phyloP scores from a whole-genome alignment of 192 early-diverging fungal genomes.

The Coemansia sp. region DNA sequence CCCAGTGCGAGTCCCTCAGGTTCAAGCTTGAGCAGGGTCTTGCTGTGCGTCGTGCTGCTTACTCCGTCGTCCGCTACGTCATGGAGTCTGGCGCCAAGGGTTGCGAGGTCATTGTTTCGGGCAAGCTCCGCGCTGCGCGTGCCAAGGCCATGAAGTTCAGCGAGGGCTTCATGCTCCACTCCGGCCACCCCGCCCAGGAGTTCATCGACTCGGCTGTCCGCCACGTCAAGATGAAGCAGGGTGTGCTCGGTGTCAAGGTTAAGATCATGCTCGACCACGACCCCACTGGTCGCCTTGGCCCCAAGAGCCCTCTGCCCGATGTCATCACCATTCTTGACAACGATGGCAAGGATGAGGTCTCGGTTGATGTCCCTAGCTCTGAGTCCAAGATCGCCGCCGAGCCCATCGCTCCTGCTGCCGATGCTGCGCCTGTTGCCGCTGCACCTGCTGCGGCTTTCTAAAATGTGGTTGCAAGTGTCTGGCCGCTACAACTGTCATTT shows the following conservation, averaged over 20 bases:
- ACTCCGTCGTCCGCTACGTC: slow-evolving; percentile 98
- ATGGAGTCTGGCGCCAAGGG: slow-evolving; percentile 99
- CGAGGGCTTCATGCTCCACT: slow-evolving; percentile 99
- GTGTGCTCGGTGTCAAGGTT: slow-evolving; percentile 99
- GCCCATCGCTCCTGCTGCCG: slow-evolving; percentile 25
- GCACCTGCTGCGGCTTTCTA: slow-evolving; percentile 47
- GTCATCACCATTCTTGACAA: slow-evolving; percentile 83
- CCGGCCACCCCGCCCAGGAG: slow-evolving; percentile 95
- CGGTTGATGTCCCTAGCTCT: slow-evolving; percentile 67
- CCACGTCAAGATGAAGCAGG: slow-evolving; percentile 97
- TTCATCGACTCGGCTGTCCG: slow-evolving; percentile 95
- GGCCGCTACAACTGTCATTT: slow-evolving; percentile 12
- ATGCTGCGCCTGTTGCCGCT: slow-evolving; percentile 28
- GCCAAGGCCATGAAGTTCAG: slow-evolving; percentile 99
- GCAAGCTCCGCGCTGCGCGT: slow-evolving; percentile 99
- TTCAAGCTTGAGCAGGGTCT: slow-evolving; percentile 97
- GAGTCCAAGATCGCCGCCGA: slow-evolving; percentile 54
- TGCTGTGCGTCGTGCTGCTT: slow-evolving; percentile 95
- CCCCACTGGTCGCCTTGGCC: slow-evolving; percentile 88
- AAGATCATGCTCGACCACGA: slow-evolving; percentile 99
- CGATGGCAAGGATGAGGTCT: slow-evolving; percentile 83
- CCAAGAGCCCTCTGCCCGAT: slow-evolving; percentile 96
- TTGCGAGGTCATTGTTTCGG: slow-evolving; percentile 98
- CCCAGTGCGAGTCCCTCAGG: slow-evolving; percentile 97
- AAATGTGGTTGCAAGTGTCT: slow-evolving; percentile 24